These are phyloP conservation scores for Globisporangium cylindrosporum DNA, from an alignment of 352 stramenopile genomes.

Conservation along the genomic window DNA sequence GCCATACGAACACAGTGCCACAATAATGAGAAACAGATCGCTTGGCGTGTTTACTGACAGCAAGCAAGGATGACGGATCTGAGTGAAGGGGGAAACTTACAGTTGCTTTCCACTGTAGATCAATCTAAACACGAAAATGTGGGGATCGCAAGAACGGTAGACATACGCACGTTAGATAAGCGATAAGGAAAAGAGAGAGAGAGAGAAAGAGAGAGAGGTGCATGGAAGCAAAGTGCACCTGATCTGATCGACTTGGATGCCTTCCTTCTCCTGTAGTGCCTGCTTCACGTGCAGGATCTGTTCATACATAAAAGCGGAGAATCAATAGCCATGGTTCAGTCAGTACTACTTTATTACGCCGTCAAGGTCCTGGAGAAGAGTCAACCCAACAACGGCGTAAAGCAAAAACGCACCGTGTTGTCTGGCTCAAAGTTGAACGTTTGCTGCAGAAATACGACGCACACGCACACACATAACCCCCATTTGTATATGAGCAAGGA, in stretches of 20 bases:
- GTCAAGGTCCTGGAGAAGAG: background rate
- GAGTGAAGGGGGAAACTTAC: conserved; percentile 14
- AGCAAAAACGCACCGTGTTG: conserved; percentile 56
- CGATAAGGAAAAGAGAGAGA: background rate
- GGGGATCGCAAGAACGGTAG: background rate
- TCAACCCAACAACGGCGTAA: conserved; percentile 9
- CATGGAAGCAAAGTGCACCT: conserved; percentile 22
- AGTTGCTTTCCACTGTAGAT: conserved; percentile 99
- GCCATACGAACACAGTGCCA: conserved; percentile 10
- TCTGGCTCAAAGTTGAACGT: conserved; percentile 89
- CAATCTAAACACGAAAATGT: conserved; percentile 47
- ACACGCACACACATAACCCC: background rate
- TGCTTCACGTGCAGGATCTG: conserved; percentile 97
- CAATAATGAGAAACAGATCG: conserved; percentile 1
- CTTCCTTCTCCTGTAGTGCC: conserved; percentile 98
- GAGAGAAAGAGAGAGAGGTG: background rate
- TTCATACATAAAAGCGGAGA: background rate
- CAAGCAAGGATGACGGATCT: background rate
- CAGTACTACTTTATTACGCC: background rate
- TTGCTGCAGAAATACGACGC: conserved; percentile 35
- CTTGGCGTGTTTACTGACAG: background rate
- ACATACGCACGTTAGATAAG: conserved; percentile 18
- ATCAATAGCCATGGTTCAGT: background rate
- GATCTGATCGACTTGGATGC: conserved; percentile 90
- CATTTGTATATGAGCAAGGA: background rate